Evolutionary conservation across 768 basidiomycete species (phyloP), one percentile per base, ranked within the genome.

Genomic region (Lactarius vividus): DNA sequence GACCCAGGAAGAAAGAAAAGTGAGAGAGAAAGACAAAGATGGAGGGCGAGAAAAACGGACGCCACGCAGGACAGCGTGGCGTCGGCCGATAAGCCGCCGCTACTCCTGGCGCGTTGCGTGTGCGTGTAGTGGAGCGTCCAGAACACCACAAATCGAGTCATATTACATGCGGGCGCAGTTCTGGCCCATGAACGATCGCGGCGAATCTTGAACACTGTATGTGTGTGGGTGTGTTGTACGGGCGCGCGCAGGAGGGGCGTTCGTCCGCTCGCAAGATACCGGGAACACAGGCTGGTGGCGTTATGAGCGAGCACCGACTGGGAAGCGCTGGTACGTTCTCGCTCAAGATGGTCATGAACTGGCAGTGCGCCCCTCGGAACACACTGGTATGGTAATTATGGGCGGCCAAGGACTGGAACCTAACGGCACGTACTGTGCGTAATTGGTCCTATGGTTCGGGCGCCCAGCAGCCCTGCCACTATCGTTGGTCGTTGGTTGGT

Each of bases 291-390:
- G 53, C 35, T 49, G 46, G 57, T 58, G 56, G 63, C 63, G 63
- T 52, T 59, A 55, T 44, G 42, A 59, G 10, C 18, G 49, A 42
- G 16, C 28, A 54, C 49, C 23, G 6, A 15, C 4, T 16, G 13
- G 55, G 55, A 46, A 39, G 35, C 23, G 56, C 29, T 52, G 63
- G 65, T 66, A 66, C 65, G 65, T 66, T 61, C 65, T 66, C 60
- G 35, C 64, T 60, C 16, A 61, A 61, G 61, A 26, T 46, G 54
- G 64, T 5, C 2, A 65, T 61, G 3, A 29, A 16, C 54, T 44
- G 52, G 58, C 31, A 28, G 59, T 37, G 59, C 55, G 59, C 39
- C 40, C 42, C 33, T 46, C 40, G 53, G 53, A 64, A 44, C n/a
- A 8, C 6, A 29, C 58, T 35, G 26, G 42, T 61, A 65, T 57